These are phyloP conservation scores for Bruguiera sexangula DNA, from an alignment of 345 rosid genomes.

Conservation along the genomic window DNA sequence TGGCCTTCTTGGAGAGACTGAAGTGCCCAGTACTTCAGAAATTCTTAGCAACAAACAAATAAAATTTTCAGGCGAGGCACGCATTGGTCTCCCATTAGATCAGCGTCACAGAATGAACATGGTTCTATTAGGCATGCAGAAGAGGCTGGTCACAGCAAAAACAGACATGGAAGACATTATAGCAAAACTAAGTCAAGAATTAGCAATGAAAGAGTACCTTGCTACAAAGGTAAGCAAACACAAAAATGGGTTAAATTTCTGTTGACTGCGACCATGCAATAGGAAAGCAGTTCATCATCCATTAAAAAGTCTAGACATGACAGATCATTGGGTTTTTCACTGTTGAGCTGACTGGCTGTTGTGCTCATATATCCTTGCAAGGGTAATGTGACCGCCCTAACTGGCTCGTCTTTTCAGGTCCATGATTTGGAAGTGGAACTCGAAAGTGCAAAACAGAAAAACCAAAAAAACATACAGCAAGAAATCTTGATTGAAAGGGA, in stretches of 20 bases:
- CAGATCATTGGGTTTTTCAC: background rate
- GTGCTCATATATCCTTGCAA: background rate
- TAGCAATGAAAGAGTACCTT: constrained; percentile 79
- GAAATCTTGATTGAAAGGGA: constrained; percentile 88
- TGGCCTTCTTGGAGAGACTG: constrained; percentile 49
- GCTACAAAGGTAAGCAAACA: constrained; percentile 59
- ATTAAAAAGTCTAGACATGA: background rate
- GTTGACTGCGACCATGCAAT: background rate
- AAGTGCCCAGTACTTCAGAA: constrained; percentile 38
- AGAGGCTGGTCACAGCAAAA: constrained; percentile 73
- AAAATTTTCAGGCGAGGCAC: constrained; percentile 50
- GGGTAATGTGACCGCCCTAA: constrained; percentile 5
- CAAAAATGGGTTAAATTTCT: background rate
- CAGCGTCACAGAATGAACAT: constrained; percentile 76
- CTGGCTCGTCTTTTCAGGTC: constrained; percentile 49
- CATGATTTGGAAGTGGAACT: constrained; percentile 93
- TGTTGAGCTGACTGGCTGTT: background rate
- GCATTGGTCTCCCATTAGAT: constrained; percentile 69
- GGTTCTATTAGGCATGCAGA: constrained; percentile 66
- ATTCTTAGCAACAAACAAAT: constrained; percentile 35
- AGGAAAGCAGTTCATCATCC: background rate
- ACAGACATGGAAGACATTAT: constrained; percentile 97
- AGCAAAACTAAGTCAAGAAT: constrained; percentile 82
- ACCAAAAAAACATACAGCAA: constrained; percentile 80
- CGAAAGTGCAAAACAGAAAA: constrained; percentile 76